Percentiles rank a stretch among this genome's conserved stretches.
Evolutionary conservation across 768 basidiomycete genomes (phyloP).

Genomic region (Daedaleopsis sinensis): DNA sequence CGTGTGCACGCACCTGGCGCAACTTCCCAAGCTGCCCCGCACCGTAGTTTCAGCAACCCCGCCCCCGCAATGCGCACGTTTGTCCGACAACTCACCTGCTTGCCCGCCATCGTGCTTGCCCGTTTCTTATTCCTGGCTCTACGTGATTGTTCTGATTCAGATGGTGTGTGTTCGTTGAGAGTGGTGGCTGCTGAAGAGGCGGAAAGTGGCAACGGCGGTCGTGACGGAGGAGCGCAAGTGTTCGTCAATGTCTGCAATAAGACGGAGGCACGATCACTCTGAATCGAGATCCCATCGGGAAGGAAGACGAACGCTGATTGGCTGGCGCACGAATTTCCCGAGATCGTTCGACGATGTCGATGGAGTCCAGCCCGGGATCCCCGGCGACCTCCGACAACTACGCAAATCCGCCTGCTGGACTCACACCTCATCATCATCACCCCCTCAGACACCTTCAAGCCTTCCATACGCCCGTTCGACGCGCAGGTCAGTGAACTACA

Average conservation of each 20-base stretch:
- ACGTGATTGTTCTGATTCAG: background rate
- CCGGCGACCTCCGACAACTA: background rate
- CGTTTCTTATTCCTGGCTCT: background rate
- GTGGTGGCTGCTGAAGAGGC: background rate
- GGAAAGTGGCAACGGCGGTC: conserved; percentile 19
- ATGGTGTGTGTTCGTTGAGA: background rate
- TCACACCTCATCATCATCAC: no score
- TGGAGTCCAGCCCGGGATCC: background rate
- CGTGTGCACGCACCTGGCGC: conserved; percentile 58
- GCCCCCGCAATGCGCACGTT: background rate
- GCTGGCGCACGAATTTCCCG: conserved; percentile 8
- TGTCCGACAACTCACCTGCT: conserved; percentile 48
- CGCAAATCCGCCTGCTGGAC: no score
- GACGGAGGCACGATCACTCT: conserved; percentile 15
- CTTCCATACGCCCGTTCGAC: no score
- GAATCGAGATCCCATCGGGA: conserved; percentile 25
- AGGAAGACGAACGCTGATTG: conserved; percentile 13
- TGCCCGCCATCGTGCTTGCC: conserved; percentile 57
- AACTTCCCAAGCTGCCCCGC: conserved; percentile 68
- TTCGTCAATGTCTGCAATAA: background rate
- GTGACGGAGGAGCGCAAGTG: conserved; percentile 14
- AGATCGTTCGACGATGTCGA: conserved; percentile 18
- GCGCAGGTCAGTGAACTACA: no score
- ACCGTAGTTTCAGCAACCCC: conserved; percentile 2
- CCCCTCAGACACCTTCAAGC: no score